A percentile compares a stretch with the other conserved stretches of the same genome.
phyloP scores from a whole-genome alignment of 345 rosid species.

The Alliaria petiolata region DNA sequence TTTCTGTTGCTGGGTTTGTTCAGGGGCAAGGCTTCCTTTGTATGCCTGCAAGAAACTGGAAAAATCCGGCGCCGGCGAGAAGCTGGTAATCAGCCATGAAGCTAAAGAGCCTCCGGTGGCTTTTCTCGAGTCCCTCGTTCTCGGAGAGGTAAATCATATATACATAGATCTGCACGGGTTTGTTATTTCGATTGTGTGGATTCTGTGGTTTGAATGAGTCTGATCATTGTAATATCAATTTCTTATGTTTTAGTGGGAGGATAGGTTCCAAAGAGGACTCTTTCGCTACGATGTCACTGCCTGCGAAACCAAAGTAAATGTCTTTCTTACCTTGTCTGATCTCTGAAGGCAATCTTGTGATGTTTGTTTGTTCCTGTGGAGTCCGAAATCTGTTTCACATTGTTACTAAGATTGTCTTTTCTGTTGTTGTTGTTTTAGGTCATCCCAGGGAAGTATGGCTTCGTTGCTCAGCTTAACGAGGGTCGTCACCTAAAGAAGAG shows the following conservation, averaged over 20 bases:
- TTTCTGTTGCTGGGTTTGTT: background rate
- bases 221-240: background rate
- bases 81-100: conserved; percentile 20
- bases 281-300: conserved; percentile 97
- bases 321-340: background rate
- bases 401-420: background rate
- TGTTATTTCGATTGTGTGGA: background rate
- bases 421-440: conserved; percentile 46
- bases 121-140: conserved; percentile 84
- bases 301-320: conserved; percentile 84
- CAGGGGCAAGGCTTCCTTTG: conserved; percentile 84
- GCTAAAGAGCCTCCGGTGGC: conserved; percentile 54
- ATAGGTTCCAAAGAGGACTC: conserved; percentile 86
- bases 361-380: conserved; percentile 10
- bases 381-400: background rate
- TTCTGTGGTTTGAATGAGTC: background rate
- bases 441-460: conserved; percentile 87
- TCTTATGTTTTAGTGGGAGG: conserved; percentile 62
- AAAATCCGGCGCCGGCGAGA: conserved; percentile 29
- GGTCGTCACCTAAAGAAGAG: conserved; percentile 99
- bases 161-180: background rate
- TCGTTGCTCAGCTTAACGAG: conserved; percentile 96
- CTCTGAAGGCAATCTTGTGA: background rate
- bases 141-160: conserved; percentile 61
- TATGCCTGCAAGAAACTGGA: conserved; percentile 63